Evolutionary conservation across 495 filamentous ascomycete species (phyloP).

Genomic region (Lepidopterella palustris): DNA sequence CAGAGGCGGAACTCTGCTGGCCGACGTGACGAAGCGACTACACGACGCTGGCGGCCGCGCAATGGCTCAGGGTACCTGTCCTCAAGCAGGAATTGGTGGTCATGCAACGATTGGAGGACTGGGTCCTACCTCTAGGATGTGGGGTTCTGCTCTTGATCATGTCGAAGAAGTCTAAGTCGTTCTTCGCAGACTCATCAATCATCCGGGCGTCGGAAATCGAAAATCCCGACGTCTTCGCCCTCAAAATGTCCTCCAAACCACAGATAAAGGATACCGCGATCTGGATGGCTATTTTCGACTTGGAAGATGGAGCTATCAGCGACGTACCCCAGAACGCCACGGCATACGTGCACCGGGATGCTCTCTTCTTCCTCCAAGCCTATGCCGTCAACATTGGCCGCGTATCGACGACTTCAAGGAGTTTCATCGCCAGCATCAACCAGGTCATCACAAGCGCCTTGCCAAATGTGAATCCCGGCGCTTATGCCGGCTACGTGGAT

Average conservation of each 20-base stretch:
- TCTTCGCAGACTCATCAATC: constrained; percentile 24
- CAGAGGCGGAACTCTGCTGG: constrained; percentile 27
- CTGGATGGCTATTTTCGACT: constrained; percentile 43
- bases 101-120: constrained; percentile 45
- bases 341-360: constrained; percentile 43
- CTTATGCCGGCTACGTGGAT: constrained; percentile 31
- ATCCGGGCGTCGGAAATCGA: constrained; percentile 28
- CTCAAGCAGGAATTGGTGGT: constrained; percentile 30
- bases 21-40: constrained; percentile 28
- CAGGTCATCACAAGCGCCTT: constrained; percentile 23
- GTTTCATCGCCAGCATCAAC: constrained; percentile 45
- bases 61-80: constrained; percentile 32
- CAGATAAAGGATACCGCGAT: constrained; percentile 40
- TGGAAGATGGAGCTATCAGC: constrained; percentile 42
- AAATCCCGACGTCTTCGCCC: constrained; percentile 23
- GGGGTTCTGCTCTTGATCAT: constrained; percentile 49
- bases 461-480: constrained; percentile 19
- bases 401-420: constrained; percentile 35
- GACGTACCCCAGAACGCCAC: constrained; percentile 40
- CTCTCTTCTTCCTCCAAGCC: constrained; percentile 43
- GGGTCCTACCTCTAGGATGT: constrained; percentile 51
- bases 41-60: constrained; percentile 27
- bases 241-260: constrained; percentile 31
- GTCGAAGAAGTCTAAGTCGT: constrained; percentile 43
- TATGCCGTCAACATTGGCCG: constrained; percentile 42